Conservation (phyloP, 2,329 filamentous ascomycete genomes). For the Lecanicillium sp. region DNA sequence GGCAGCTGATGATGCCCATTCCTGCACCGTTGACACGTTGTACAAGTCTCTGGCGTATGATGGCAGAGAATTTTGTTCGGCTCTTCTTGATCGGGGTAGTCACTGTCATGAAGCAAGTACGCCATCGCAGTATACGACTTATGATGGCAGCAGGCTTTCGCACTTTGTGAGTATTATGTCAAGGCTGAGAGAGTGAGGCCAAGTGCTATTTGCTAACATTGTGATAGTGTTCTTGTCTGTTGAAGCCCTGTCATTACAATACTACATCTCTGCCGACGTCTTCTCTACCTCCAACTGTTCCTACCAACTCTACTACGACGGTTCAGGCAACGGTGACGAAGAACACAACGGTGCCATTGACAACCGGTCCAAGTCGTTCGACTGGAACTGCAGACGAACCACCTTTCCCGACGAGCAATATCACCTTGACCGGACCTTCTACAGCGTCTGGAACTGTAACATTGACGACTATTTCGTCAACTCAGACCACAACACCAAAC, state of each 20-base stretch:
- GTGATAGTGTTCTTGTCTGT: constrained; percentile 5
- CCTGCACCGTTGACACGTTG: constrained; percentile 20
- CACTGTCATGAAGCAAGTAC: constrained; percentile 11
- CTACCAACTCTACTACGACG: not conserved
- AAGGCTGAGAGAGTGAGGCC: too few species aligned
- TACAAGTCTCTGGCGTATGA: constrained; percentile 20
- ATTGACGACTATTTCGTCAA: not conserved
- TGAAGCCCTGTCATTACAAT: constrained; percentile 4
- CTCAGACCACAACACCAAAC: not conserved
- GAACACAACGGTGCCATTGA: too few species aligned
- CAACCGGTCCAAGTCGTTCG: too few species aligned
- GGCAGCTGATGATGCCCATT: constrained; percentile 9
- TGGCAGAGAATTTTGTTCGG: constrained; percentile 21
- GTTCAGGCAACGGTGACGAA: not conserved
- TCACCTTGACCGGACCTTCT: not conserved
- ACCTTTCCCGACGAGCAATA: not conserved
- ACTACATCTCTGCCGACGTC: not conserved
- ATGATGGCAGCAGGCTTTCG: constrained; percentile 20
- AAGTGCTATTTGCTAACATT: too few species aligned
- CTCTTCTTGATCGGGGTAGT: constrained; percentile 15
- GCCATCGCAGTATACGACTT: constrained; percentile 19
- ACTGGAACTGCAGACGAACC: too few species aligned
- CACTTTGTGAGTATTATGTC: constrained; percentile 20
- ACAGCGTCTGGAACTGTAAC: not conserved
- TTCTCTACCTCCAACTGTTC: not conserved